These are phyloP conservation scores for Fusarium mundagurra DNA, from an alignment of 2,329 filamentous ascomycete genomes.

Conservation along the genomic window DNA sequence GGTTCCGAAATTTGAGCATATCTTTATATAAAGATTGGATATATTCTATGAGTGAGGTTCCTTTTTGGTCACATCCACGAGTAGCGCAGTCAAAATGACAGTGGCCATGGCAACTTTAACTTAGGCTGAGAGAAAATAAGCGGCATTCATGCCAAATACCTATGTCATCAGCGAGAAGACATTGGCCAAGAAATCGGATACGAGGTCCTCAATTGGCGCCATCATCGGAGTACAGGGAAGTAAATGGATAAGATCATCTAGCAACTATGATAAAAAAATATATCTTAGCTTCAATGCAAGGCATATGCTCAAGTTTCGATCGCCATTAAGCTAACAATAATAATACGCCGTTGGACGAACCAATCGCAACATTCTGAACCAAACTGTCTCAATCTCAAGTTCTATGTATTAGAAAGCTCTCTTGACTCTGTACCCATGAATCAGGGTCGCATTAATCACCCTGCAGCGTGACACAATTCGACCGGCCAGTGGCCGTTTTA, in stretches of 20 bases:
- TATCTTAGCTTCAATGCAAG: not conserved
- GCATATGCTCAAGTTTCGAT: not conserved
- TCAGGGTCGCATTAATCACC: not conserved
- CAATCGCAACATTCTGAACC: not conserved
- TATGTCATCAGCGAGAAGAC: not conserved
- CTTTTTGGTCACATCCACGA: no score
- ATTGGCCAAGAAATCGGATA: not conserved
- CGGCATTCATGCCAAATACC: not conserved
- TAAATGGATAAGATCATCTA: not conserved
- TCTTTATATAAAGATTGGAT: not conserved
- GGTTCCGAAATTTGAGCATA: not conserved
- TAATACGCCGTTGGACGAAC: no score
- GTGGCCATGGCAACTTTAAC: not conserved
- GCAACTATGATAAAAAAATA: not conserved
- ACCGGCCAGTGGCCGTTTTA: not conserved
- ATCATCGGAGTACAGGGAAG: not conserved
- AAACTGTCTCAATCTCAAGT: not conserved
- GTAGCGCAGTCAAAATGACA: no score
- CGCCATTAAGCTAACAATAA: not conserved
- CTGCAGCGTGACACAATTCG: not conserved
- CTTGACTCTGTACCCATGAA: not conserved
- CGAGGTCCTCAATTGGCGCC: no score
- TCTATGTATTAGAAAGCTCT: not conserved
- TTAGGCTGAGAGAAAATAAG: rapidly evolving
- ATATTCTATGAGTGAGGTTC: no score